phyloP scores from a whole-genome alignment of 2,329 filamentous ascomycete genomes.

The Triangularia verruculosa region DNA sequence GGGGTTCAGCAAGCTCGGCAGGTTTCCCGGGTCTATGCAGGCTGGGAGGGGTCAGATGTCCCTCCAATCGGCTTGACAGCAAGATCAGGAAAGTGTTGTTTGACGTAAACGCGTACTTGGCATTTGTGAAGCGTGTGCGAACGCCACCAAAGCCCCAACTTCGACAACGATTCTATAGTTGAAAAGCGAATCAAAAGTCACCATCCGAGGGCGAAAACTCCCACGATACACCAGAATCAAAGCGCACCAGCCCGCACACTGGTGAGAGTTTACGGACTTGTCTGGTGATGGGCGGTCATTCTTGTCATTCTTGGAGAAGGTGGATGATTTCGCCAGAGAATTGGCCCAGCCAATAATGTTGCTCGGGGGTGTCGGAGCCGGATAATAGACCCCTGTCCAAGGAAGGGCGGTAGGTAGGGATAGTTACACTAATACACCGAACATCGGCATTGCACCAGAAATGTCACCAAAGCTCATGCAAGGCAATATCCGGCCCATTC shows the following conservation, averaged over 20 bases:
- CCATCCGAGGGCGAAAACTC: too few species aligned
- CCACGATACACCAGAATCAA: too few species aligned
- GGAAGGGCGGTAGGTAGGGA: too few species aligned
- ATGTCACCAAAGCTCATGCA: neutral
- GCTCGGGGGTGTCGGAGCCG: slow-evolving; percentile 1
- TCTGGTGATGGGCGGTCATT: too few species aligned
- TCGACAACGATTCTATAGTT: too few species aligned
- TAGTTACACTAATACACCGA: neutral
- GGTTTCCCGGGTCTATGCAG: neutral
- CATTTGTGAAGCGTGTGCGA: too few species aligned
- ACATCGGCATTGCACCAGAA: neutral
- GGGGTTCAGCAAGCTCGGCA: neutral
- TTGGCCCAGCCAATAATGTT: neutral
- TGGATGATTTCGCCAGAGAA: neutral
- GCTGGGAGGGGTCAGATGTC: neutral
- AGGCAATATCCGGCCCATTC: neutral
- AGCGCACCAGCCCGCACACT: too few species aligned
- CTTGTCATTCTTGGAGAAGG: neutral
- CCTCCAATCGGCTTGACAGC: slow-evolving; percentile 14
- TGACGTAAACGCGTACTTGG: too few species aligned
- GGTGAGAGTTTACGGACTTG: too few species aligned
- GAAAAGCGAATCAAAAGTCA: too few species aligned
- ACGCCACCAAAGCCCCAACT: too few species aligned
- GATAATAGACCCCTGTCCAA: neutral
- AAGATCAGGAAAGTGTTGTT: neutral